A percentile compares a stretch with the other conserved stretches of the same genome.
These are phyloP conservation scores for Pyrenophora graminea DNA, from an alignment of 2,329 filamentous ascomycete genomes.

Conservation along the genomic window DNA sequence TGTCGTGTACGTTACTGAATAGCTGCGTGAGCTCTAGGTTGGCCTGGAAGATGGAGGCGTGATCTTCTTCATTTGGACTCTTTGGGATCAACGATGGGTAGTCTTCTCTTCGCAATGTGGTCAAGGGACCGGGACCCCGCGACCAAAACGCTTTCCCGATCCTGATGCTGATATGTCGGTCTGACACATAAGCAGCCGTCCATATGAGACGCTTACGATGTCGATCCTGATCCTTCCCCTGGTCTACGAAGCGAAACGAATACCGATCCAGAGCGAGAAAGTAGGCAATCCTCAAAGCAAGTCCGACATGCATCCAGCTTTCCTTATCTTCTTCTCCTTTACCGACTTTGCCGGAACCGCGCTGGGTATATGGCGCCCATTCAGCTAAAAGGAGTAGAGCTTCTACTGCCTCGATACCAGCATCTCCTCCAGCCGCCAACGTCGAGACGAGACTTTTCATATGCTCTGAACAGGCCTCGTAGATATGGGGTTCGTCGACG, in stretches of 20 bases:
- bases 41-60: conserved; percentile 70
- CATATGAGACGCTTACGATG: conserved; percentile 69
- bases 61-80: conserved; percentile 65
- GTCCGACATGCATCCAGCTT: conserved; percentile 77
- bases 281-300: conserved; percentile 70
- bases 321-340: conserved; percentile 74
- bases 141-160: conserved; percentile 77
- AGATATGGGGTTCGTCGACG: conserved; percentile 65
- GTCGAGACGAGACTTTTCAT: conserved; percentile 72
- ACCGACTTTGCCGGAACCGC: conserved; percentile 66
- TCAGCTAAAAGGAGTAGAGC: conserved; percentile 71
- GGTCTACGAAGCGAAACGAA: conserved; percentile 64
- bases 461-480: conserved; percentile 68
- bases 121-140: conserved; percentile 69
- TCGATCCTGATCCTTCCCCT: conserved; percentile 62
- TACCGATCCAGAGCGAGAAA: conserved; percentile 72
- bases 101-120: conserved; percentile 66
- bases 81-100: conserved; percentile 68
- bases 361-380: conserved; percentile 70
- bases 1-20: conserved; percentile 74
- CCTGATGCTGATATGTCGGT: conserved; percentile 64
- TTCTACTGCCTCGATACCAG: conserved; percentile 72
- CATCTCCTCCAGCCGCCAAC: conserved; percentile 68
- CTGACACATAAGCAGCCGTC: conserved; percentile 56
- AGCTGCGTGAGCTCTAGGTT: conserved; percentile 72